phyloP scores from a whole-genome alignment of 2,329 filamentous ascomycete genomes.

The Anthostomella pinea region DNA sequence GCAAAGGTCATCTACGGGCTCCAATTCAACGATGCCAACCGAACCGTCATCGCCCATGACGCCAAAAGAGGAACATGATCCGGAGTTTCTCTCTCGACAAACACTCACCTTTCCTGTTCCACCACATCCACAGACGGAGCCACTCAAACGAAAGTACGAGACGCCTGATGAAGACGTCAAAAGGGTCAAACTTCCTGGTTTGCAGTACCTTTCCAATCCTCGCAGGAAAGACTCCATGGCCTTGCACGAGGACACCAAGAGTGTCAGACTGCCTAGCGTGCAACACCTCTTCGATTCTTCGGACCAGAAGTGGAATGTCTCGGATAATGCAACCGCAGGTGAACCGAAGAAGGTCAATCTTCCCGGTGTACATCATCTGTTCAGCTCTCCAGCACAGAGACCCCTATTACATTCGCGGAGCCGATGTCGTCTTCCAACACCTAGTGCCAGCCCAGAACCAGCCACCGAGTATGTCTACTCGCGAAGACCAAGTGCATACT shows the following conservation, averaged over 20 bases:
- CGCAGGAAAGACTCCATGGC: too few relatives aligned
- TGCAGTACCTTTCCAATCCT: constrained; percentile 9
- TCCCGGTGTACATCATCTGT: constrained; percentile 13
- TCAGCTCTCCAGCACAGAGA: constrained; percentile 1
- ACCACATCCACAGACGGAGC: constrained; percentile 1
- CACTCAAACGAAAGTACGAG: constrained; percentile 12
- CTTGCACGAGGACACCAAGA: too few relatives aligned
- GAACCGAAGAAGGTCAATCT: constrained; percentile 13
- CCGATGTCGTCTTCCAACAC: constrained; percentile 6
- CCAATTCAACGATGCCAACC: constrained; percentile 13
- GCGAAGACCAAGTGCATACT: constrained; percentile 1
- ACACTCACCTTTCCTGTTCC: constrained; percentile 2
- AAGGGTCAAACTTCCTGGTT: constrained; percentile 14
- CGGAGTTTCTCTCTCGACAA: too few relatives aligned
- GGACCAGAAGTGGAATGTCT: too few relatives aligned
- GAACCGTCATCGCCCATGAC: constrained; percentile 19
- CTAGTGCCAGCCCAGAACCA: constrained; percentile 19
- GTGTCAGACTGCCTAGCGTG: too few relatives aligned
- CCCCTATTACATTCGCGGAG: background rate
- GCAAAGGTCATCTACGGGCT: constrained; percentile 11
- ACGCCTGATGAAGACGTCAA: constrained; percentile 6
- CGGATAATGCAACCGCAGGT: too few relatives aligned
- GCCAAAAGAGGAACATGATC: constrained; percentile 14
- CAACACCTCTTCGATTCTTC: too few relatives aligned
- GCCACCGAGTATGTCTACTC: constrained; percentile 10